Evolutionary conservation across 768 basidiomycete genomes (phyloP), one percentile per base, ranked within the genome.

Genomic region (Tephrocybe rancida): DNA sequence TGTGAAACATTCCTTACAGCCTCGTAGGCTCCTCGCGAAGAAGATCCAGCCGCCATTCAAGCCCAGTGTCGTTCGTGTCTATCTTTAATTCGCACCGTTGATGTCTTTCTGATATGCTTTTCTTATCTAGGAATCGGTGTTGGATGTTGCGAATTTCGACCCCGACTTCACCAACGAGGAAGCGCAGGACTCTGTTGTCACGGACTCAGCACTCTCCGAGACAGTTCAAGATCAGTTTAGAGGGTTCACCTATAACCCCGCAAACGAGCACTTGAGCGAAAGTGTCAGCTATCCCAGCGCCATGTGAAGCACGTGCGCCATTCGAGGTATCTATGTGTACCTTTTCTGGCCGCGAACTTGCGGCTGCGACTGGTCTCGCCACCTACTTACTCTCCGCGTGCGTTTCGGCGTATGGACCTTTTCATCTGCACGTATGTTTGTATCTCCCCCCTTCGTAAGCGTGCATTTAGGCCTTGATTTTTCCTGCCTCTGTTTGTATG

Each of bases 1-100:
- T 0, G 39, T 9, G 29, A 27, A 22, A 3, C 24, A 25, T 50
- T 52, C 8, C 50, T 55, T 18, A 44, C 19, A 30, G 24, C 30
- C 35, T 38, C 19, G 5, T 59, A 89, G 86, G 55, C 76, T 98
- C 22, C 75, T 95, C 41, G 86, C 87, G 25, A 98, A 96, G 79
- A 95, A 96, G 78, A 95, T 97, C 48, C 93, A 95, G 64, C 95
- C 96, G 1, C 91, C 93, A 6, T 98, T 98, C 79, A 99, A 99
- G 73, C 96, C 96, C 11, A 91, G 89, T 59, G 96, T 98, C 58
- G 92, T 92, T 71, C 69, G 90, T 76, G 39, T 44, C 38, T 50
- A 24, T 25, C n/a, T 16, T 25, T 41, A 19, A 29, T 22, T 50
- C 24, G 7, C 7, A 5, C 4, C 35, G n/a, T 21, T 25, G 29